Conservation (phyloP, 2,329 filamentous ascomycete species). For the Orbilia javanica region DNA sequence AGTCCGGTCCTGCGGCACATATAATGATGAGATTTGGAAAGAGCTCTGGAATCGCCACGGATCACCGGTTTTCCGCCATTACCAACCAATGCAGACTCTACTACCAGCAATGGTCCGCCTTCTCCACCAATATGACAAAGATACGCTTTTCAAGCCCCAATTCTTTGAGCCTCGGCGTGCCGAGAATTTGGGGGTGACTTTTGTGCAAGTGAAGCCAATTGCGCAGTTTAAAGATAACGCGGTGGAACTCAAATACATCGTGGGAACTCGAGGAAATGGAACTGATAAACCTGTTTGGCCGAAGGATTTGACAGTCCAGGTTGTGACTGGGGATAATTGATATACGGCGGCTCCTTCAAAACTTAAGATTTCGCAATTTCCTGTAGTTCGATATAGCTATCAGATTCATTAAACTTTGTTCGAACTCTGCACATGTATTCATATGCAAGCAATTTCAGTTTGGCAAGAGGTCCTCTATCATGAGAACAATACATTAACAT, state of each 20-base stretch:
- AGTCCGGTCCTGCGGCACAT: slow-evolving; percentile 65
- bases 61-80: slow-evolving; percentile 68
- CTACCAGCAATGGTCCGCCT: slow-evolving; percentile 65
- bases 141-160: slow-evolving; percentile 66
- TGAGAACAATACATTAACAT: too few species aligned
- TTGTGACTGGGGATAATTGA: slow-evolving; percentile 62
- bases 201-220: slow-evolving; percentile 67
- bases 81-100: slow-evolving; percentile 68
- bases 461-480: too few species aligned
- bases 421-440: too few species aligned
- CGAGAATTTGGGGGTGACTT: slow-evolving; percentile 64
- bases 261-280: slow-evolving; percentile 70
- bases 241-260: slow-evolving; percentile 67
- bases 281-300: slow-evolving; percentile 69
- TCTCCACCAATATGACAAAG: slow-evolving; percentile 64
- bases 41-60: slow-evolving; percentile 68
- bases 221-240: slow-evolving; percentile 65
- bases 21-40: slow-evolving; percentile 68
- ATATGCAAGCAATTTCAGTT: too few species aligned
- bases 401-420: too few species aligned
- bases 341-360: too few species aligned
- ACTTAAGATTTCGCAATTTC: too few species aligned
- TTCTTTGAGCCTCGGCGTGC: slow-evolving; percentile 68
- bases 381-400: too few species aligned
- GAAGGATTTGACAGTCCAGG: slow-evolving; percentile 65